phyloP scores from a whole-genome alignment of 768 basidiomycete genomes.

The Panaeolus papilionaceus region DNA sequence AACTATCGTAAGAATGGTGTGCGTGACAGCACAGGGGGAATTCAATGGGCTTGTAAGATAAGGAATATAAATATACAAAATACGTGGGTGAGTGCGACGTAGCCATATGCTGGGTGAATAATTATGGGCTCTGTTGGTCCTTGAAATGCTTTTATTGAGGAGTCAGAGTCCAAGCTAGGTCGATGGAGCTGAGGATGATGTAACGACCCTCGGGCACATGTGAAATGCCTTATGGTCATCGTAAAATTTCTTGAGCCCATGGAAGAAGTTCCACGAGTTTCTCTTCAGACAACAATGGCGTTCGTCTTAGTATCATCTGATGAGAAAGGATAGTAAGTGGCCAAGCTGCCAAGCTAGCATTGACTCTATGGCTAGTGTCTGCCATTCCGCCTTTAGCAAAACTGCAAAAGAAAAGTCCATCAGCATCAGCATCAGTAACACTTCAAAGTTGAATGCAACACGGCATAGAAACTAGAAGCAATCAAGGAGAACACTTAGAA shows the following conservation, averaged over 20 bases:
- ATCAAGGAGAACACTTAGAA: background rate
- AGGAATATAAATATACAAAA: background rate
- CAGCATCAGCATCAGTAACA: background rate
- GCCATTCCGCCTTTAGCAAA: background rate
- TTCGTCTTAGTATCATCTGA: conserved; percentile 34
- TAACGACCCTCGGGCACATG: too few species aligned
- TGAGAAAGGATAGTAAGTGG: conserved; percentile 37
- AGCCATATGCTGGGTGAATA: background rate
- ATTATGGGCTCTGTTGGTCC: background rate
- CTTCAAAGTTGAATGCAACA: background rate
- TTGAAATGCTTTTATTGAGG: background rate
- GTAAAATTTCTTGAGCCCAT: conserved; percentile 26
- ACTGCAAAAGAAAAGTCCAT: conserved; percentile 7
- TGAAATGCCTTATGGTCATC: background rate
- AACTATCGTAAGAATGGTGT: background rate
- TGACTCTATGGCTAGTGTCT: background rate
- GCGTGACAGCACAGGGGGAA: background rate
- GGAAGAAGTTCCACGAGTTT: conserved; percentile 23
- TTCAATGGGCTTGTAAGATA: background rate
- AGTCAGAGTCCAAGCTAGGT: background rate
- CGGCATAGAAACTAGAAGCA: too few species aligned
- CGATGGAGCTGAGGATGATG: too few species aligned
- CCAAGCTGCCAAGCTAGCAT: conserved; percentile 25
- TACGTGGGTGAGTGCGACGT: background rate
- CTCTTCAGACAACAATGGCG: conserved; percentile 25